These are phyloP conservation scores for Moniliella sp. DNA, from an alignment of 1,284 basidiomycete species.

Conservation along the genomic window DNA sequence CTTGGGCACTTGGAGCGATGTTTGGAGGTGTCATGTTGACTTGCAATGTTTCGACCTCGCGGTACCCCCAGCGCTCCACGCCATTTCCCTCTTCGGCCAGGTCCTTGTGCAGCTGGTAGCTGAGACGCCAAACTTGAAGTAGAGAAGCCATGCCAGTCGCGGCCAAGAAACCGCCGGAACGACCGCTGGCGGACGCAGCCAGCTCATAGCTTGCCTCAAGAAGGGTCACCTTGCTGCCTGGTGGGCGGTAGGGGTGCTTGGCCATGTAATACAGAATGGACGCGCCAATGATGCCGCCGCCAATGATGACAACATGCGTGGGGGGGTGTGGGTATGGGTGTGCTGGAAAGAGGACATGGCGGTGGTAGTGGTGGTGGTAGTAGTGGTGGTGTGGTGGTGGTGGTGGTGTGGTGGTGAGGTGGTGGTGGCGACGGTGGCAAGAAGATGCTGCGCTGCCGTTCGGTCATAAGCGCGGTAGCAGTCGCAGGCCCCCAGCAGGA, in stretches of 20 bases:
- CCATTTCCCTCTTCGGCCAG: conserved; percentile 56
- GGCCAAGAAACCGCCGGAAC: conserved; percentile 78
- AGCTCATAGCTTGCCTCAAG: conserved; percentile 50
- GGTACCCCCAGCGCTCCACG: conserved; percentile 58
- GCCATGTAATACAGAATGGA: conserved; percentile 57
- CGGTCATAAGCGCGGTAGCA: too few relatives aligned
- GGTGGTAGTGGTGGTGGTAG: too few relatives aligned
- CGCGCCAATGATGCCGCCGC: conserved; percentile 57
- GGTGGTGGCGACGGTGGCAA: too few relatives aligned
- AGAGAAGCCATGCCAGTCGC: conserved; percentile 44
- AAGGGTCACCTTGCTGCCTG: conserved; percentile 35
- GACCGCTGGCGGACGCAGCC: conserved; percentile 53
- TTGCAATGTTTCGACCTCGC: conserved; percentile 39
- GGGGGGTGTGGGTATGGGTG: too few relatives aligned
- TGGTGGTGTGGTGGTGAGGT: too few relatives aligned
- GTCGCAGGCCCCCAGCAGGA: too few relatives aligned
- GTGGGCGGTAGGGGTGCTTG: background rate
- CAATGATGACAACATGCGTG: too few relatives aligned
- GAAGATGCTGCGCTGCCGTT: too few relatives aligned
- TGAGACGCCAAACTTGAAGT: conserved; percentile 46
- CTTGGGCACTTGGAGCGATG: conserved; percentile 1
- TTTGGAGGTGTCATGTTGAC: conserved; percentile 2
- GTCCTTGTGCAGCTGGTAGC: conserved; percentile 55
- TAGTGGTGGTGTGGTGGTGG: too few relatives aligned
- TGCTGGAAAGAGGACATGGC: too few relatives aligned